Conservation (phyloP, 805 yeast genomes). For the Metschnikowia matae region DNA sequence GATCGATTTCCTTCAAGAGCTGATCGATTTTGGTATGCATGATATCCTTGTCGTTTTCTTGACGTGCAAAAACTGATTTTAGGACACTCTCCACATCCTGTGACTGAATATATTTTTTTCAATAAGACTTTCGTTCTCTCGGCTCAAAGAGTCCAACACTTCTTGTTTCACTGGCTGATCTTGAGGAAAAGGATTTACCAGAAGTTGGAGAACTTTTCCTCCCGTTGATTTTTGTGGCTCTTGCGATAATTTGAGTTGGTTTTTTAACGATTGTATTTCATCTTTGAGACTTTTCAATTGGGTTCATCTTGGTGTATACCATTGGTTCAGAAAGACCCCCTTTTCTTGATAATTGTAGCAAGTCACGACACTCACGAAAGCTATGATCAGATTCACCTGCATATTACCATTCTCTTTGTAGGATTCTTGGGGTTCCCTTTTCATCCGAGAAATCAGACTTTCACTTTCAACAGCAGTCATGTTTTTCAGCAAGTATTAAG, state of each 20-base stretch:
- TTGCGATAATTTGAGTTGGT: slow-evolving; percentile 28
- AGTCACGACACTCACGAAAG: too few species aligned
- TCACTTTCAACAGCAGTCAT: too few species aligned
- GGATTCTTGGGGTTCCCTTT: too few species aligned
- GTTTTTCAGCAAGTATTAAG: too few species aligned
- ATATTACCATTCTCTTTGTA: too few species aligned
- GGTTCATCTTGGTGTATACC: too few species aligned
- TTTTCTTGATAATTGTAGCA: too few species aligned
- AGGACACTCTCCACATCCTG: slow-evolving; percentile 44
- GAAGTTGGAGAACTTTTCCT: slow-evolving; percentile 54
- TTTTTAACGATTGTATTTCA: slow-evolving; percentile 31
- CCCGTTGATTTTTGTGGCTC: slow-evolving; percentile 15
- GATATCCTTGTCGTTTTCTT: slow-evolving; percentile 49
- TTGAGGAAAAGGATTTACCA: slow-evolving; percentile 58
- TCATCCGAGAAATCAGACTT: too few species aligned
- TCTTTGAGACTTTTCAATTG: slow-evolving; percentile 34
- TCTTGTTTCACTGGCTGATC: slow-evolving; percentile 59
- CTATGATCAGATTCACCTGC: too few species aligned
- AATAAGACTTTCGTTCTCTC: slow-evolving; percentile 58
- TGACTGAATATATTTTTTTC: slow-evolving; percentile 19
- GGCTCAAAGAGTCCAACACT: slow-evolving; percentile 46
- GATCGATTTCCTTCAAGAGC: slow-evolving; percentile 46
- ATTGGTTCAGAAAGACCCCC: too few species aligned
- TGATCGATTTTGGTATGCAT: slow-evolving; percentile 46
- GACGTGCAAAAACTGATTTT: slow-evolving; percentile 56